Conservation (phyloP, 306 rosid species). For the Vigna radiata region DNA sequence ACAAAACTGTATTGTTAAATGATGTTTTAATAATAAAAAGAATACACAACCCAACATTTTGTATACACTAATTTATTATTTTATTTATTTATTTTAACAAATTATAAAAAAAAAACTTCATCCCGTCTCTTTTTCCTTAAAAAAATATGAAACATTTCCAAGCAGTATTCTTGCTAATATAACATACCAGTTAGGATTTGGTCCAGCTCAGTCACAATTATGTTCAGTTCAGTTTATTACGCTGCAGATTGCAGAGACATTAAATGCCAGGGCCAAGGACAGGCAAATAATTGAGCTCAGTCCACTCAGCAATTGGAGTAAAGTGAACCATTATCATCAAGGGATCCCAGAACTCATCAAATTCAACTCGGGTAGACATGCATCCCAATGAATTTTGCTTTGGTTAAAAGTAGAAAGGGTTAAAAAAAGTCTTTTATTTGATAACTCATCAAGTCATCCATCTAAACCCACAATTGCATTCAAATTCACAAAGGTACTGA, state of each 20-base stretch:
- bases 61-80: not conserved
- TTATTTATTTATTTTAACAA: not conserved
- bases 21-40: no score
- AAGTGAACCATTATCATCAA: not conserved
- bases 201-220: not conserved
- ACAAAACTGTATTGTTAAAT: no score
- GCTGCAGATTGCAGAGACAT: not conserved
- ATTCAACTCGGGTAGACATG: not conserved
- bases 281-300: conserved; percentile 9
- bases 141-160: not conserved
- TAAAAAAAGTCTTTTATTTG: no score
- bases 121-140: no score
- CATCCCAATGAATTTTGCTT: conserved; percentile 1
- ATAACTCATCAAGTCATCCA: not conserved
- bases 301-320: not conserved
- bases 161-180: not conserved
- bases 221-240: not conserved
- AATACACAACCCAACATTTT: no score
- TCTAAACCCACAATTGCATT: not conserved
- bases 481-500: no score
- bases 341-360: not conserved
- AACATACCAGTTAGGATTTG: not conserved
- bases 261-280: not conserved
- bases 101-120: no score
- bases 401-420: no score